Percentiles rank a stretch among this genome's conserved stretches.
Evolutionary conservation across 371 early-diverging fungal genomes (phyloP).

Genomic region (Syncephalastrum racemosum): DNA sequence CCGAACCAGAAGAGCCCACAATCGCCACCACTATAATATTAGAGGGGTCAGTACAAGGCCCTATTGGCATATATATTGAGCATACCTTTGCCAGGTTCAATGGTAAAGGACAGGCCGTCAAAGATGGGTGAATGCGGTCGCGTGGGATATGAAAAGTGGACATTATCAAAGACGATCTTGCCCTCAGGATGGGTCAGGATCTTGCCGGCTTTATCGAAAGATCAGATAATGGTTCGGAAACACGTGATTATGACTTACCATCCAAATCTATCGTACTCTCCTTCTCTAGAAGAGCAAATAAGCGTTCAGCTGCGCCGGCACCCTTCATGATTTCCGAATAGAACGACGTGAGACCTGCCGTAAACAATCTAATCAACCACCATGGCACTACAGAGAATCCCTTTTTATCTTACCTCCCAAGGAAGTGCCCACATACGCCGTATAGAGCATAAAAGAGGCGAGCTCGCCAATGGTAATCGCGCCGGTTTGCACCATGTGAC

Average conservation of each 20-base stretch:
- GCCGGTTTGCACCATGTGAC: constrained; percentile 69
- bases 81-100: constrained; percentile 63
- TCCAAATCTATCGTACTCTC: constrained; percentile 49
- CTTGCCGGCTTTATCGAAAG: constrained; percentile 28
- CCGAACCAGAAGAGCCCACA: constrained; percentile 73
- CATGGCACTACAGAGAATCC: background rate
- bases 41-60: background rate
- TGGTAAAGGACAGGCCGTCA: constrained; percentile 58
- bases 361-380: background rate
- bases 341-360: constrained; percentile 66
- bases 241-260: constrained; percentile 12
- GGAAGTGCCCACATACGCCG: constrained; percentile 76
- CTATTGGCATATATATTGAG: background rate
- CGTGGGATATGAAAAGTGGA: constrained; percentile 72
- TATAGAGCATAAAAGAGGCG: constrained; percentile 82
- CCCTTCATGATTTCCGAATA: constrained; percentile 87
- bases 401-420: constrained; percentile 46
- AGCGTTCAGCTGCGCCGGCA: constrained; percentile 71
- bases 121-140: constrained; percentile 66
- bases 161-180: constrained; percentile 62
- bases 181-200: constrained; percentile 47
- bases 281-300: constrained; percentile 70
- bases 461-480: constrained; percentile 77
- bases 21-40: constrained; percentile 39
- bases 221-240: no score